Evolutionary conservation across 1,284 basidiomycete species (phyloP).

Genomic region (Xerocomus subilludens): DNA sequence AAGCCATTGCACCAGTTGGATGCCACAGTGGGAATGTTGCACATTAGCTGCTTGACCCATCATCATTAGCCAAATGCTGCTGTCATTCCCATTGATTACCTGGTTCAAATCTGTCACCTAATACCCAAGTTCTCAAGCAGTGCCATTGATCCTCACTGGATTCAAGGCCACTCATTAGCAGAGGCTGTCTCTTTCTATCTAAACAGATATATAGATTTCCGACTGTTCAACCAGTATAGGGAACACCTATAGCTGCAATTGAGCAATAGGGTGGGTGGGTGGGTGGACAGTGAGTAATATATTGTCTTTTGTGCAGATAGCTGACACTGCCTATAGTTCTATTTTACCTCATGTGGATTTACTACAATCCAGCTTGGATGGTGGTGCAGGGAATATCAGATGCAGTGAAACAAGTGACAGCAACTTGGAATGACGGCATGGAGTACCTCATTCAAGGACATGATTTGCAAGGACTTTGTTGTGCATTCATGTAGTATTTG

Average conservation of each 20-base stretch:
- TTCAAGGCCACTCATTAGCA: background rate
- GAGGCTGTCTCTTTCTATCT: constrained; percentile 19
- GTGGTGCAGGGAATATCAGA: no score
- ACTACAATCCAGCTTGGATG: no score
- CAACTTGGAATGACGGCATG: no score
- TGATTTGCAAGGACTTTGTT: no score
- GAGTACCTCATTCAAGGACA: no score
- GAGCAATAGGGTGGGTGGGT: background rate
- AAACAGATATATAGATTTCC: constrained; percentile 25
- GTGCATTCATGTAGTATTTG: no score
- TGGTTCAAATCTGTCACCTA: constrained; percentile 30
- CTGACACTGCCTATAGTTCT: no score
- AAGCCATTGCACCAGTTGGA: constrained; percentile 14
- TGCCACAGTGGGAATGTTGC: constrained; percentile 11
- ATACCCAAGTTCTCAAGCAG: constrained; percentile 25
- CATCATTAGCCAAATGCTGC: background rate
- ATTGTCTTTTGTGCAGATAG: no score
- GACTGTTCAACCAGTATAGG: constrained; percentile 12
- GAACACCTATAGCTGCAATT: background rate
- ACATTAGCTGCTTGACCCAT: background rate
- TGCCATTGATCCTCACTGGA: constrained; percentile 12
- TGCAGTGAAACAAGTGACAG: no score
- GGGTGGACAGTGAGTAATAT: background rate
- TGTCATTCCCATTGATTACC: background rate
- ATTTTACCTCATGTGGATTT: no score